Evolutionary conservation across 1,284 basidiomycete species (phyloP).

Genomic region (Leccinum subfulvum): DNA sequence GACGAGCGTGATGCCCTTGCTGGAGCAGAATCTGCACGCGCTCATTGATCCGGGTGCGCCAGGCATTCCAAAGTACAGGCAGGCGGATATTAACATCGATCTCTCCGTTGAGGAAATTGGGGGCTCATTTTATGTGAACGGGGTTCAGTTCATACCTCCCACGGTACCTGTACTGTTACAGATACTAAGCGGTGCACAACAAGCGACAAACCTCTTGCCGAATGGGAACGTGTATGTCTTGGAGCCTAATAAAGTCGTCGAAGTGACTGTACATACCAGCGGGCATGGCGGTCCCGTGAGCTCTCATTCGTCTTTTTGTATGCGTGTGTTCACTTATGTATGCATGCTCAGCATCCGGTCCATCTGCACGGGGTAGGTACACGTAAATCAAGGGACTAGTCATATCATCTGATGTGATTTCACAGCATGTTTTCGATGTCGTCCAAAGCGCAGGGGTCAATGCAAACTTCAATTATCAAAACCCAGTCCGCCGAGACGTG

Average conservation of each 20-base stretch:
- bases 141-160: constrained; percentile 26
- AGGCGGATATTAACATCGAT: constrained; percentile 32
- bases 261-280: constrained; percentile 27
- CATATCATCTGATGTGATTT: neutral
- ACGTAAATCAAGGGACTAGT: neutral
- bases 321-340: constrained; percentile 1
- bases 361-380: constrained; percentile 27
- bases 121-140: constrained; percentile 26
- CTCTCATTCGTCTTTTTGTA: neutral
- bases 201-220: constrained; percentile 29
- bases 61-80: constrained; percentile 28
- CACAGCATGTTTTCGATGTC: neutral
- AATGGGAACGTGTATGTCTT: constrained; percentile 30
- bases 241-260: constrained; percentile 35
- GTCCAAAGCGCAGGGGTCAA: neutral
- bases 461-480: neutral
- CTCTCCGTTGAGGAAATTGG: constrained; percentile 17
- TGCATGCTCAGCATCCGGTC: constrained; percentile 33
- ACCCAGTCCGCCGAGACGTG: neutral
- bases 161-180: constrained; percentile 36
- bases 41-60: constrained; percentile 35
- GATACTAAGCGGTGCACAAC: constrained; percentile 35
- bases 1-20: constrained; percentile 25
- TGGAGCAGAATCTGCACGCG: constrained; percentile 36
- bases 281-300: constrained; percentile 23